Base-by-base conservation (phyloP, 129 eudicot species). In the Escallonia rubra region DNA sequence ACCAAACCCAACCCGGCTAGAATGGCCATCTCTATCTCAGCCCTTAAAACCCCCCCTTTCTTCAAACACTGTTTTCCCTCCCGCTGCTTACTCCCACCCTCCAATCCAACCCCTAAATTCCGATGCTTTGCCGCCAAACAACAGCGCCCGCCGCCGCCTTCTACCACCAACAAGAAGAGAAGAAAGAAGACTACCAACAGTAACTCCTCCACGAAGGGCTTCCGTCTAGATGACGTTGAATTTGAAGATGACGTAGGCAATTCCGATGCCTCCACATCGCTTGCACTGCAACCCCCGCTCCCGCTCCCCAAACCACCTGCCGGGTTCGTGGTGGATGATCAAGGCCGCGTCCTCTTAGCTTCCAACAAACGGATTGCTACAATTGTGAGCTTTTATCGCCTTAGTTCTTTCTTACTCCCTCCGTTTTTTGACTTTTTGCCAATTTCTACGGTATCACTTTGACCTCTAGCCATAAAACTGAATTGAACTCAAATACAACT, bases 301-400 rank as follows among this genome's bases (percentile, higher is more conserved):
- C 89, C 96, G 15, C 70, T 90, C 64, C 95, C 97, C 6, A 92
- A 92, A 67, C 98, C 98, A 3, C 98, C 98, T 1, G 98, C 98
- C 44, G 98, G 98, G 8, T 92, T 92, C 66, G 82, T 88, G 61
- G 74, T 92, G 63, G 95, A 92, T 82, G 95, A 83, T 46, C 89
- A 86, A 34, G 98, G 95, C 43, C 84, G 69, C 56, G 96, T 88
- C 44, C 78, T 86, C 23, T 75, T 81, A 84, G 96, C 81, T 76
- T 82, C 96, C 6, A 71, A 87, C 49, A 88, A 86, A 63, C 82
- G 98, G 47, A 71, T 86, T 78, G 87, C 78, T 43, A 80, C 96
- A 2, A 86, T 92, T 72, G 96, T 92, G 70, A 76, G 96, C 63
- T 65, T 40, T 44, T 10, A 23, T 23, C 34, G 34, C 34, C 34